Conservation (phyloP, 441 rosid genomes). For the Mallotus japonicus region DNA sequence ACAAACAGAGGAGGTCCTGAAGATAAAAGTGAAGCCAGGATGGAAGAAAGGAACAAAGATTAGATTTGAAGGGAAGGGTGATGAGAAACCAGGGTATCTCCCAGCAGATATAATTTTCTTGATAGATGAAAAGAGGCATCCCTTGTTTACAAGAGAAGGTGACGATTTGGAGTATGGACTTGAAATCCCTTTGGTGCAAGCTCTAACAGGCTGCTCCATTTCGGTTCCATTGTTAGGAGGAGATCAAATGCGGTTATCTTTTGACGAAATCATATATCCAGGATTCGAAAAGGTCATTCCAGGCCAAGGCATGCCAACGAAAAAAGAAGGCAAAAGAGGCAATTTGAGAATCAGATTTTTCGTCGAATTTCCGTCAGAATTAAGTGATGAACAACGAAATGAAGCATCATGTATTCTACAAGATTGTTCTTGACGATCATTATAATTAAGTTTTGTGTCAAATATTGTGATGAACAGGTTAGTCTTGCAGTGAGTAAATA, state of each 20-base stretch:
- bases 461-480: neutral
- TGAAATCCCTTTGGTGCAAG: constrained; percentile 67
- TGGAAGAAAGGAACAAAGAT: constrained; percentile 87
- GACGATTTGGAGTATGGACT: constrained; percentile 62
- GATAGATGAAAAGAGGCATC: constrained; percentile 61
- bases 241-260: constrained; percentile 44
- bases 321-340: constrained; percentile 53
- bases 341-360: constrained; percentile 54
- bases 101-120: constrained; percentile 59
- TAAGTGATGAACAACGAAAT: constrained; percentile 50
- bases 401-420: constrained; percentile 47
- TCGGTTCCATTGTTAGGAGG: constrained; percentile 68
- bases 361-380: constrained; percentile 49
- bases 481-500: no score
- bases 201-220: constrained; percentile 70
- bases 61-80: constrained; percentile 80
- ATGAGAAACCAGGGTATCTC: constrained; percentile 66
- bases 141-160: constrained; percentile 53
- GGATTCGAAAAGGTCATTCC: constrained; percentile 58
- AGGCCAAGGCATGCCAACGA: constrained; percentile 79
- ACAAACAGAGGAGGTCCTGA: constrained; percentile 59
- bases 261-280: constrained; percentile 52
- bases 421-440: constrained; percentile 39
- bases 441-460: neutral
- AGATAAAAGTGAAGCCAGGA: constrained; percentile 76